Conservation (phyloP, 768 basidiomycete genomes). For the Leccinum longicurvipes region DNA sequence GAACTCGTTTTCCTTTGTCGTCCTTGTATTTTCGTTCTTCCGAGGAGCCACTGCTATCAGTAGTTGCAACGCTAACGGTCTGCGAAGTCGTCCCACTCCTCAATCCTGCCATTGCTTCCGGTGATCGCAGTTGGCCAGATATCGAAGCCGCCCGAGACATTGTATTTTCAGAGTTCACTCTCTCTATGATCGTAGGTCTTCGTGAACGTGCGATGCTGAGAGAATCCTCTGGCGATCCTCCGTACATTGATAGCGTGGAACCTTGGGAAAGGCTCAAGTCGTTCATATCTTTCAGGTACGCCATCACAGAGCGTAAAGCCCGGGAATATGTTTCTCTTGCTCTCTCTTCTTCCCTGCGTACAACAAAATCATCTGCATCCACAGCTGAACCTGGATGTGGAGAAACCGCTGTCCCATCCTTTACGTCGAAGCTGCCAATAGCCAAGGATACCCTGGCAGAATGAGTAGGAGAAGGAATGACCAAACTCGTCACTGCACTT, state of each 20-base stretch:
- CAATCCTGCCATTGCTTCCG: constrained; percentile 58
- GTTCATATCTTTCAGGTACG: constrained; percentile 93
- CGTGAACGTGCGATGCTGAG: constrained; percentile 45
- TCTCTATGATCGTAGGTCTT: constrained; percentile 66
- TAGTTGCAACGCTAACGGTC: constrained; percentile 70
- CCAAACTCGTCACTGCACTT: constrained; percentile 56
- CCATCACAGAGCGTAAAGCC: constrained; percentile 89
- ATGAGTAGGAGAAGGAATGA: constrained; percentile 59
- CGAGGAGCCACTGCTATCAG: constrained; percentile 66
- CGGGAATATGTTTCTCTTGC: constrained; percentile 69
- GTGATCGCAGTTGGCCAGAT: constrained; percentile 58
- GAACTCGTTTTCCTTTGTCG: constrained; percentile 79
- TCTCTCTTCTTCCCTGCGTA: constrained; percentile 68
- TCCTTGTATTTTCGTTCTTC: constrained; percentile 91
- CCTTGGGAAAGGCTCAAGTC: constrained; percentile 74
- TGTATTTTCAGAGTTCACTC: constrained; percentile 42
- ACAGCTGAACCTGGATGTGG: constrained; percentile 46
- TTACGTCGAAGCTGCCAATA: constrained; percentile 35
- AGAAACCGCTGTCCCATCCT: constrained; percentile 21
- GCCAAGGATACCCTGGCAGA: constrained; percentile 54
- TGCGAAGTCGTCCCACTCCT: constrained; percentile 60
- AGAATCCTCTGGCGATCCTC: constrained; percentile 45
- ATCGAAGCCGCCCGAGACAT: constrained; percentile 48
- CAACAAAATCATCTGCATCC: constrained; percentile 40
- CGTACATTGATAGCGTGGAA: constrained; percentile 57